Base-by-base conservation (phyloP, 2,329 filamentous ascomycete species). In the Botrytis pseudocinerea region DNA sequence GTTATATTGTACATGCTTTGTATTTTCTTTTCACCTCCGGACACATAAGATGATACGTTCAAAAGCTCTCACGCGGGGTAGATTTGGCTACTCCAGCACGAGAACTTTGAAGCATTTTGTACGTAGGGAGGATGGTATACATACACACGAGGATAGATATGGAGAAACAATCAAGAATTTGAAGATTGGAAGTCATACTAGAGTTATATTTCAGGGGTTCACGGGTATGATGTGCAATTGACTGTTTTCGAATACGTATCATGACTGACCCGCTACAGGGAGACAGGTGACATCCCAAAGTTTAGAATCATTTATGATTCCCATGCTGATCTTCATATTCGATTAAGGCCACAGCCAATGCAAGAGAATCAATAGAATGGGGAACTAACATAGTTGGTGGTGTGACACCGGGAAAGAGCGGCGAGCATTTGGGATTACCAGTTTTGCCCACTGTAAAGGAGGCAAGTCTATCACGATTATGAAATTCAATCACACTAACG, bases 331-430 rank as follows among this genome's bases (percentile, higher is more conserved):
- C 7, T 35, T 59, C 48, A 20, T 71, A 40, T 62, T 59, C 72
- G 28, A 69, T n/a, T n/a, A 44, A 89, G 82, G 92, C 92, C 18
- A 95, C 92, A 2, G 88, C 88, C 77, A 94, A 95, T 82, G 92
- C 92, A 46, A 88, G 89, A 81, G 91, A 94, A 80, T 93, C 92
- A 20, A 83, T 95, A 73, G 89, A 86, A 81, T 95, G 92, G 87
- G 93, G 93, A 20, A 95, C 93, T 57, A 92, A 93, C 54, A 90
- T 95, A 74, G 91, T 95, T 0, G 93, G 93, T 44, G 92, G 92
- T 40, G 91, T 94, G 28, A 93, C 89, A 70, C 93, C 92, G 0
- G 90, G 89, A 5, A 88, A 90, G 66, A 87, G 89, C 73, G 90
- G 90, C 65, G 89, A 93, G 79, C 92, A 95, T 83, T 83, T 95